Evolutionary conservation across 768 basidiomycete species (phyloP).

Genomic region (Pulveroboletus sp.): DNA sequence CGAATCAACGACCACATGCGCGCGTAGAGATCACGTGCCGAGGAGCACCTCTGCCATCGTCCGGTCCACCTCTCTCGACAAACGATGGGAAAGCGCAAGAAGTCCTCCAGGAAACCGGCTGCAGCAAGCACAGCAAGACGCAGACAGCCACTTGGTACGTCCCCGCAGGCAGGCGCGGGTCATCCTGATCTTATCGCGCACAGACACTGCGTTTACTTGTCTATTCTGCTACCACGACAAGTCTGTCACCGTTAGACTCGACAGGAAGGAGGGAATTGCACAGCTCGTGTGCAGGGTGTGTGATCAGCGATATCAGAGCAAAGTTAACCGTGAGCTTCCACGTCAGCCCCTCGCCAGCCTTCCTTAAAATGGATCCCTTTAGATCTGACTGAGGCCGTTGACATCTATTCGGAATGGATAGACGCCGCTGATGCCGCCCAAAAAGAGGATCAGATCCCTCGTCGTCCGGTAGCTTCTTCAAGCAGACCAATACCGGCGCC

Average conservation of each 20-base stretch:
- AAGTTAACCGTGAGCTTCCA: conserved; percentile 69
- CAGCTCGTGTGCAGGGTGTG: conserved; percentile 80
- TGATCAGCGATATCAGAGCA: conserved; percentile 83
- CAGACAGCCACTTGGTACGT: conserved; percentile 67
- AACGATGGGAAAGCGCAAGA: conserved; percentile 85
- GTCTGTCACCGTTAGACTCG: conserved; percentile 79
- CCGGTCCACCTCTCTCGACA: background rate
- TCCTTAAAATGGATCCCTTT: conserved; percentile 13
- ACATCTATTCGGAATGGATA: conserved; percentile 91
- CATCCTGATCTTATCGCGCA: conserved; percentile 2
- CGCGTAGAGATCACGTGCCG: conserved; percentile 32
- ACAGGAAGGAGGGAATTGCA: conserved; percentile 80
- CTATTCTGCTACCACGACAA: conserved; percentile 89
- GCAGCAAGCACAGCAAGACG: conserved; percentile 57
- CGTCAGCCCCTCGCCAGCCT: background rate
- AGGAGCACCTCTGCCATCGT: background rate
- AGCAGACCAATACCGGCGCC: conserved; percentile 36
- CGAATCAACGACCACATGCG: conserved; percentile 16
- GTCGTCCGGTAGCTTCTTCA: conserved; percentile 52
- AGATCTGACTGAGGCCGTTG: conserved; percentile 86
- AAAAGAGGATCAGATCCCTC: conserved; percentile 48
- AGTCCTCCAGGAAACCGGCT: conserved; percentile 77
- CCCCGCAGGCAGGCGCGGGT: background rate
- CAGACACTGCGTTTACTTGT: conserved; percentile 83
- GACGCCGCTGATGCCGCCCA: conserved; percentile 84